phyloP scores from a whole-genome alignment of 306 rosid species.

The Rosa multiflora region DNA sequence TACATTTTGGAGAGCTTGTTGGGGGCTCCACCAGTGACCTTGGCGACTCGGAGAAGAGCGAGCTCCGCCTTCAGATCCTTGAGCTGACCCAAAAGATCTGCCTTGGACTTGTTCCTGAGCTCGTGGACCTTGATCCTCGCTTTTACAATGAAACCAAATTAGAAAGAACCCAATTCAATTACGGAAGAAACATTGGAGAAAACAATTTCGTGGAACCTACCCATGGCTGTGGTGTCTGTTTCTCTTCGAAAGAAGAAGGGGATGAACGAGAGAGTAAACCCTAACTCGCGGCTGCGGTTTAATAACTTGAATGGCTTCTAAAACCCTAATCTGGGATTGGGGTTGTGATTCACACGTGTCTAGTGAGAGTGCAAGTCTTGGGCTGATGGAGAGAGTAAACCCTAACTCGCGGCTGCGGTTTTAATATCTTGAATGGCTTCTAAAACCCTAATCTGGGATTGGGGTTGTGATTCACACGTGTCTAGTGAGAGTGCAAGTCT shows the following conservation, averaged over 20 bases:
- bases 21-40: slow-evolving; percentile 58
- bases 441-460: slow-evolving; percentile 19
- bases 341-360: not conserved
- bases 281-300: not conserved
- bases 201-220: not conserved
- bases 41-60: slow-evolving; percentile 52
- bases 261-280: not conserved
- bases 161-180: not conserved
- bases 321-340: slow-evolving; percentile 15
- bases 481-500: not conserved
- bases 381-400: not conserved
- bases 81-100: slow-evolving; percentile 40
- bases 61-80: slow-evolving; percentile 60
- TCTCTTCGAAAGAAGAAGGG: not conserved
- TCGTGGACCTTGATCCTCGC: slow-evolving; percentile 58
- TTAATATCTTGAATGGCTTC: not conserved
- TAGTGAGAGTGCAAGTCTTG: not conserved
- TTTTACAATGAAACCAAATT: not conserved
- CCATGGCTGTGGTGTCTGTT: slow-evolving; percentile 4
- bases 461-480: not conserved
- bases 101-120: slow-evolving; percentile 41
- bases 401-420: not conserved
- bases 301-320: not conserved
- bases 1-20: slow-evolving; percentile 58
- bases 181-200: too few relatives aligned